phyloP scores from a whole-genome alignment of 2,329 filamentous ascomycete genomes.

The Trichophaea hybrida region DNA sequence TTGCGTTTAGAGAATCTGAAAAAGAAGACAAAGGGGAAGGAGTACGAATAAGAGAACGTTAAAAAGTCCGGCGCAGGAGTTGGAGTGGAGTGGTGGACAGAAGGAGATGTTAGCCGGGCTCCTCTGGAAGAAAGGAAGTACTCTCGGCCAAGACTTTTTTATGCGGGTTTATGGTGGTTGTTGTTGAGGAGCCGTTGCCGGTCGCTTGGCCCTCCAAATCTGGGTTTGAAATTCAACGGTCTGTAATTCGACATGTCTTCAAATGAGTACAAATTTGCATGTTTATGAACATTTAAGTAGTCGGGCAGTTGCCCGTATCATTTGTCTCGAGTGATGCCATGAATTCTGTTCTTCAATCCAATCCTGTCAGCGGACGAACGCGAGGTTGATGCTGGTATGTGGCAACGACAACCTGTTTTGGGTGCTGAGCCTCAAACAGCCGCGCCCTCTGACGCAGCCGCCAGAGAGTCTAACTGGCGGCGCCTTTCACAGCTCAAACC shows the following conservation, averaged over 20 bases:
- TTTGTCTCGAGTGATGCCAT: too few species aligned
- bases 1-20: slow-evolving; percentile 9
- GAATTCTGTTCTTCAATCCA: too few species aligned
- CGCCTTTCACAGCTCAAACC: slow-evolving; percentile 23
- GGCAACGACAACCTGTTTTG: too few species aligned
- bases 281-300: too few species aligned
- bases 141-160: not conserved
- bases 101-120: not conserved
- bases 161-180: not conserved
- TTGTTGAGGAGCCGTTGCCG: not conserved
- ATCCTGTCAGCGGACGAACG: too few species aligned
- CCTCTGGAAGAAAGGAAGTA: slow-evolving; percentile 1
- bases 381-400: too few species aligned
- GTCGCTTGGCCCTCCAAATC: not conserved
- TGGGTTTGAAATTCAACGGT: too few species aligned
- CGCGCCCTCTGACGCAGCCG: too few species aligned
- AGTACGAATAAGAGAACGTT: not conserved
- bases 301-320: too few species aligned
- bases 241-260: too few species aligned
- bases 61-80: not conserved
- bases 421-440: too few species aligned
- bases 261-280: too few species aligned
- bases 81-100: not conserved
- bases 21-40: not conserved
- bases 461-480: not conserved